Evolutionary conservation across 768 basidiomycete species (phyloP), one percentile per base, ranked within the genome.

Genomic region (Suillus placidus): DNA sequence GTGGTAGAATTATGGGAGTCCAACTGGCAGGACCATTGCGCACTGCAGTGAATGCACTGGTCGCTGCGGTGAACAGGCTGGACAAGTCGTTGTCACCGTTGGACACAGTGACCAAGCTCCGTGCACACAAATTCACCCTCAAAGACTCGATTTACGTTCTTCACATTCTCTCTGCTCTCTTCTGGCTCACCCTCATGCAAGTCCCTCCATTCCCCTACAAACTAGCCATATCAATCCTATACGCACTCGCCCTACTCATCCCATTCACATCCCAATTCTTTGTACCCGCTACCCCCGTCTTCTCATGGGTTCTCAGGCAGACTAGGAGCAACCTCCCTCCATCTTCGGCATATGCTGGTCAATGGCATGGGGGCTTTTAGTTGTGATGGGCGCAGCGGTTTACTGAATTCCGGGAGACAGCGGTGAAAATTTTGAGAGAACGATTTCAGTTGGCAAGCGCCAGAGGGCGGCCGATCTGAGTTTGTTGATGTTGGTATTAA

Each of bases 191-290:
- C 49, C 79, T 94, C 64, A 91, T 95, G 90, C 80, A 84, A 65
- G 80, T 79, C 1, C 92, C 93, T 0, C 80, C 82, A 16, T 91
- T 88, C 70, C 91, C 91, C 4, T 72, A 83, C 71, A 95, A 96
- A 73, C 85, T 97, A 49, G 64, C 83, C 57, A 93, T 97, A 69
- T 94, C 95, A 9, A 43, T 88, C 35, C 79, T 91, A 23, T 96
- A 92, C 79, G 72, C 78, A 63, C 71, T 84, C 60, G 89, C 87
- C 38, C 83, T 98, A 65, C 79, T 95, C 67, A 73, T 97, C 55
- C 96, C 96, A 0, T 81, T 95, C 63, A 95, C 95, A 0, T 90
- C 88, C 37, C 95, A 97, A 75, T 95, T 97, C 80, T 90, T 97
- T 80, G 60, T 94, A 45, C 94, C 95, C 0, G 96, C 94, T 0